A percentile compares a stretch with the other conserved stretches of the same genome.
phyloP scores from a whole-genome alignment of 1,284 basidiomycete species.

The Tilletiaria anomala region DNA sequence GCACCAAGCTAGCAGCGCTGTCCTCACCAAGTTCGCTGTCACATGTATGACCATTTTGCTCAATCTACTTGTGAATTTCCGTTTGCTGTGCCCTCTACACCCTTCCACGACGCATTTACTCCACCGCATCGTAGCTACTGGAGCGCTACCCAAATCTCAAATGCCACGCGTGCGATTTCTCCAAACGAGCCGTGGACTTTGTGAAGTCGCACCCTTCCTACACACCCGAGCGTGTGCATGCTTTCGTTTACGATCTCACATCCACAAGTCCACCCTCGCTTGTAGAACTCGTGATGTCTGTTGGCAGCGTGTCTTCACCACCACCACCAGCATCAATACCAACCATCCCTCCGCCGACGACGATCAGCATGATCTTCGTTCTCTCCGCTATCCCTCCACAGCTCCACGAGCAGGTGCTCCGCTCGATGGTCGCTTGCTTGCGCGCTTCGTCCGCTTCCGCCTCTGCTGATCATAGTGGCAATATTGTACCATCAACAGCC shows the following conservation, averaged over 20 bases:
- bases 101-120: too few species aligned
- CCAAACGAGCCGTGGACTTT: conserved; percentile 27
- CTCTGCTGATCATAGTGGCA: too few species aligned
- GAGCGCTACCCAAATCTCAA: conserved; percentile 13
- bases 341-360: conserved; percentile 9
- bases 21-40: too few species aligned
- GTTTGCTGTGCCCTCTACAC: too few species aligned
- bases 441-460: conserved; percentile 8
- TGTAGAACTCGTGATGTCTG: neutral
- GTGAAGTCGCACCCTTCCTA: conserved; percentile 8
- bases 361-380: conserved; percentile 38
- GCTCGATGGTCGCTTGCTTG: conserved; percentile 8
- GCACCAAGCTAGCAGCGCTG: too few species aligned
- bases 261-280: neutral
- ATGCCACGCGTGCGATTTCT: conserved; percentile 38
- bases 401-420: conserved; percentile 18
- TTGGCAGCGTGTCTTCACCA: conserved; percentile 17
- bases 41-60: too few species aligned
- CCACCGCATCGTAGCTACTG: too few species aligned
- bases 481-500: too few species aligned
- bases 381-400: conserved; percentile 39
- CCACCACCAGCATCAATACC: neutral
- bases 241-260: conserved; percentile 8
- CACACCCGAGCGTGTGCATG: conserved; percentile 1
- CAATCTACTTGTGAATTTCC: too few species aligned